These are phyloP conservation scores for Penicillium ucsense DNA, from an alignment of 495 filamentous ascomycete genomes.

Conservation along the genomic window DNA sequence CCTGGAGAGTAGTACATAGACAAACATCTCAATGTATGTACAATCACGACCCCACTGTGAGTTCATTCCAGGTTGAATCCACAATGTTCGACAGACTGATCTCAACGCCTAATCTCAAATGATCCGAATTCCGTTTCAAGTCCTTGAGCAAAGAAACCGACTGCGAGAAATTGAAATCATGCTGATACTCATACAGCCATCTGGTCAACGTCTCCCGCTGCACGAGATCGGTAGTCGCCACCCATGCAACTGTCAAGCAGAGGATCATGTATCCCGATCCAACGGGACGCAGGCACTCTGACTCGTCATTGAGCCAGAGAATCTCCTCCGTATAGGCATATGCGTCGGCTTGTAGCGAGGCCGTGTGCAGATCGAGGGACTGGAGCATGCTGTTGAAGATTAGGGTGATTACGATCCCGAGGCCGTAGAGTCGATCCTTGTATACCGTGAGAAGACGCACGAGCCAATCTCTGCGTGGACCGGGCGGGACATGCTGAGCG, in stretches of 20 bases:
- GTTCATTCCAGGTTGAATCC: too few species aligned
- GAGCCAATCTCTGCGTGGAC: background rate
- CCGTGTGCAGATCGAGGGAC: constrained; percentile 10
- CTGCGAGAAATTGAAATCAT: constrained; percentile 14
- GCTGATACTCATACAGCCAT: constrained; percentile 17
- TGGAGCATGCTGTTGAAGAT: constrained; percentile 26
- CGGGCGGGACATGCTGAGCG: background rate
- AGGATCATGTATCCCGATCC: constrained; percentile 25
- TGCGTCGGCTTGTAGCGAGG: constrained; percentile 11
- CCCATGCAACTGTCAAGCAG: constrained; percentile 20
- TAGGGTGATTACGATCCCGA: constrained; percentile 20
- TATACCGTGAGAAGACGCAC: constrained; percentile 15
- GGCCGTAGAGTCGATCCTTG: constrained; percentile 24
- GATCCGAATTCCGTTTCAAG: constrained; percentile 6
- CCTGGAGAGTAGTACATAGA: too few species aligned
- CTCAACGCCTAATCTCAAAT: constrained; percentile 8
- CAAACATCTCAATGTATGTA: too few species aligned
- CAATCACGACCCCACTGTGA: too few species aligned
- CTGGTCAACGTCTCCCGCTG: constrained; percentile 7
- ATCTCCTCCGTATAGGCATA: constrained; percentile 18
- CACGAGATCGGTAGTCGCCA: constrained; percentile 12
- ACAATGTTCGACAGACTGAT: too few species aligned
- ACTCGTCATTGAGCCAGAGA: constrained; percentile 17
- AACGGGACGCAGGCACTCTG: constrained; percentile 22
- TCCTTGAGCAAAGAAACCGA: background rate